phyloP scores from a whole-genome alignment of 768 basidiomycete species.

The Rubroboletus satanas region DNA sequence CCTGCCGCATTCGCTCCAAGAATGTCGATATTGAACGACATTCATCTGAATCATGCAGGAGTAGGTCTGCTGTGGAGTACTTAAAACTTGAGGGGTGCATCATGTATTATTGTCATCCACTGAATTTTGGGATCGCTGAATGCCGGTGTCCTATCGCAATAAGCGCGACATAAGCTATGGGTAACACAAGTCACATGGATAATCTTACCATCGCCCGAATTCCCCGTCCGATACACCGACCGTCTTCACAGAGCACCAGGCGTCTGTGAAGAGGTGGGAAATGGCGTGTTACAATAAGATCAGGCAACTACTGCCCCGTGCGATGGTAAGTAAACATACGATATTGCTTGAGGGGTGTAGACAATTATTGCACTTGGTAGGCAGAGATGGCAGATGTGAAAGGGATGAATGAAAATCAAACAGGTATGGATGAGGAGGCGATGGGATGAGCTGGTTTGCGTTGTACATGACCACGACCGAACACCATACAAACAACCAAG shows the following conservation, averaged over 20 bases:
- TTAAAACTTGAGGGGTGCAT: slow-evolving; percentile 8
- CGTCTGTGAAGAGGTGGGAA: slow-evolving; percentile 7
- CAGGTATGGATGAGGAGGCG: slow-evolving; percentile 26
- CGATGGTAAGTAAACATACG: slow-evolving; percentile 26
- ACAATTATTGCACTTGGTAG: slow-evolving; percentile 30
- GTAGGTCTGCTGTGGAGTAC: slow-evolving; percentile 8
- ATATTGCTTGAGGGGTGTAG: slow-evolving; percentile 28
- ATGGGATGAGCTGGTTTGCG: slow-evolving; percentile 29
- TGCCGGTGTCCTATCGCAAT: not conserved
- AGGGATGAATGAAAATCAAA: slow-evolving; percentile 25
- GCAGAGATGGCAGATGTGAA: slow-evolving; percentile 19
- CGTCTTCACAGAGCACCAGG: slow-evolving; percentile 12
- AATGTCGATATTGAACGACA: slow-evolving; percentile 6
- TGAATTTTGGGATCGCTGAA: not conserved
- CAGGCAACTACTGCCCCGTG: slow-evolving; percentile 13
- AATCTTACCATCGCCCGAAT: slow-evolving; percentile 12
- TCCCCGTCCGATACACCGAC: not conserved
- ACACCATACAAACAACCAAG: slow-evolving; percentile 37
- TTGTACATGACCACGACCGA: slow-evolving; percentile 37
- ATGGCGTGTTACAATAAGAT: slow-evolving; percentile 23
- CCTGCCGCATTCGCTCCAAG: slow-evolving; percentile 3
- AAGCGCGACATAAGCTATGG: not conserved
- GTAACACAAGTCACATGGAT: not conserved
- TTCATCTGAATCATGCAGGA: slow-evolving; percentile 4
- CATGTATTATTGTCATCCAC: not conserved